A percentile compares a stretch with the other conserved stretches of the same genome.
These are phyloP conservation scores for Podospora appendiculata DNA, from an alignment of 495 filamentous ascomycete species.

Conservation along the genomic window DNA sequence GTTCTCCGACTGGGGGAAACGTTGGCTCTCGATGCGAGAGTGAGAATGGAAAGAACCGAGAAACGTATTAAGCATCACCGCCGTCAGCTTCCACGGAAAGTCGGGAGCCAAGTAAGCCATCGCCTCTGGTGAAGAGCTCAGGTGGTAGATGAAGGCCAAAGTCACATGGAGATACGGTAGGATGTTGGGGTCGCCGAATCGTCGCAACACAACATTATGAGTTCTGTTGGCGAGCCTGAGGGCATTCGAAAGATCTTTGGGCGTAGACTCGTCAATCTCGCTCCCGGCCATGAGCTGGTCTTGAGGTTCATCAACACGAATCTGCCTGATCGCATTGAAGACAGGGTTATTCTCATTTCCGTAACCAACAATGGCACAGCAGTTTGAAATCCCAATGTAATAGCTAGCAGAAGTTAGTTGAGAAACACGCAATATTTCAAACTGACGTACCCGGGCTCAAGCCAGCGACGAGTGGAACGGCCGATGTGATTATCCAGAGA, in stretches of 20 bases:
- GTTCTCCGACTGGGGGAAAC: constrained; percentile 48
- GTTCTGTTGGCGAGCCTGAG: constrained; percentile 23
- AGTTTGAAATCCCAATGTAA: constrained; percentile 45
- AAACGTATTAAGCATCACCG: constrained; percentile 60
- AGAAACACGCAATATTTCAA: constrained; percentile 22
- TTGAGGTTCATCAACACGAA: constrained; percentile 4
- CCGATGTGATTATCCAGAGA: constrained; percentile 53
- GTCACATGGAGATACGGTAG: constrained; percentile 61
- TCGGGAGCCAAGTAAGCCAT: constrained; percentile 29
- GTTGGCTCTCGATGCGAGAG: constrained; percentile 38
- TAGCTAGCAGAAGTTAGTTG: constrained; percentile 35
- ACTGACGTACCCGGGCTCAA: constrained; percentile 48
- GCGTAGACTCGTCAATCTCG: constrained; percentile 6
- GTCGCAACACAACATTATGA: constrained; percentile 47
- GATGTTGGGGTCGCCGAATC: constrained; percentile 54
- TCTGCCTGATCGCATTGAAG: constrained; percentile 20
- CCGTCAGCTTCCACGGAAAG: constrained; percentile 62
- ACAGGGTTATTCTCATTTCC: constrained; percentile 30
- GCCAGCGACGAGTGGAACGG: constrained; percentile 49
- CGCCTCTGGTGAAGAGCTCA: constrained; percentile 43
- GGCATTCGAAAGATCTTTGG: constrained; percentile 18
- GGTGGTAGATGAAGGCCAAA: constrained; percentile 60
- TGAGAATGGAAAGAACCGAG: constrained; percentile 32
- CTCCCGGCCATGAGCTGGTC: constrained; percentile 12
- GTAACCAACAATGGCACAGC: constrained; percentile 31